A percentile compares a stretch with the other conserved stretches of the same genome.
Evolutionary conservation across 2,329 filamentous ascomycete genomes (phyloP).

Genomic region (Colletotrichum sp.): DNA sequence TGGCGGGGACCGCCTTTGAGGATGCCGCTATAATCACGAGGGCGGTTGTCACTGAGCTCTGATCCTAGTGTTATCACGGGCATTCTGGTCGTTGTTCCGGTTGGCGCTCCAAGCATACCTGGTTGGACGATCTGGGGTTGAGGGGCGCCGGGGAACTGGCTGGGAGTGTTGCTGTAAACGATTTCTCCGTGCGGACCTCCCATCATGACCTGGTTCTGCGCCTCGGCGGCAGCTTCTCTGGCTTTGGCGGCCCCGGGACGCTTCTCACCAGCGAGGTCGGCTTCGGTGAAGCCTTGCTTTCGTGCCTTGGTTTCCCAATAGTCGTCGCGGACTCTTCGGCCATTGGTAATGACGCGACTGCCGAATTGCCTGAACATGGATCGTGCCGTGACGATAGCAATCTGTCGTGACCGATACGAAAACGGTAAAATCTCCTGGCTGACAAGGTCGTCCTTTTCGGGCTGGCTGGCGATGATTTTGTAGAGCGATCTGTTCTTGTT

Average conservation of each 20-base stretch:
- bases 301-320: conserved; percentile 98
- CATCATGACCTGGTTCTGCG: conserved; percentile 66
- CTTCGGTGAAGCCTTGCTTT: conserved; percentile 98
- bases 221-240: conserved; percentile 79
- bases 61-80: conserved; percentile 84
- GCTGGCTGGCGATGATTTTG: conserved; percentile 96
- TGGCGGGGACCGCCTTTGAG: conserved; percentile 81
- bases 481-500: conserved; percentile 97
- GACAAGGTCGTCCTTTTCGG: conserved; percentile 96
- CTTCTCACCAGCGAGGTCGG: conserved; percentile 95
- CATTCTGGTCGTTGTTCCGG: conserved; percentile 73
- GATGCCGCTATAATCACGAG: conserved; percentile 83
- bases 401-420: conserved; percentile 97
- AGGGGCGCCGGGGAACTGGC: conserved; percentile 68
- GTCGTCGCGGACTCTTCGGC: conserved; percentile 90
- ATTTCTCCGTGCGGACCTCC: conserved; percentile 82
- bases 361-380: conserved; percentile 99
- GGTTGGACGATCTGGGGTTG: conserved; percentile 74
- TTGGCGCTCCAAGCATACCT: conserved; percentile 70
- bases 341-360: conserved; percentile 88
- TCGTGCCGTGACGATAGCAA: conserved; percentile 94
- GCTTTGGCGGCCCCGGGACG: conserved; percentile 90
- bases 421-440: conserved; percentile 95
- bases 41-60: conserved; percentile 77
- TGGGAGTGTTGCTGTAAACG: conserved; percentile 80